These are phyloP conservation scores for Coemansia sp. DNA, from an alignment of 192 early-diverging fungal species.

Conservation along the genomic window DNA sequence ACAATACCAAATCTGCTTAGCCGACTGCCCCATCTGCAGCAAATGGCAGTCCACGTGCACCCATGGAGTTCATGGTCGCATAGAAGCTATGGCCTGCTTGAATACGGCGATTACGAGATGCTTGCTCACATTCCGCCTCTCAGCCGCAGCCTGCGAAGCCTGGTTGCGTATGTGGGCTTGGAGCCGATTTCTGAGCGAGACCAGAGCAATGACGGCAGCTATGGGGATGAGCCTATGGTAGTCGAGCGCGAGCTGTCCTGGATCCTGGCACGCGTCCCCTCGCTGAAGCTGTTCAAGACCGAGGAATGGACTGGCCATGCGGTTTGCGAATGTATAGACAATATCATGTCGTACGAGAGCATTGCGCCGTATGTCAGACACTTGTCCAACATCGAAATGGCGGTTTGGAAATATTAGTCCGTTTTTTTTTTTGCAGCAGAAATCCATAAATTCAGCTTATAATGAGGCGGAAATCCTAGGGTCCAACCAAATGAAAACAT, in stretches of 20 bases:
- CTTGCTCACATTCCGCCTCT: constrained; percentile 23
- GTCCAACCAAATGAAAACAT: no score
- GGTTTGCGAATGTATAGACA: constrained; percentile 14
- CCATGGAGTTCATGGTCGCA: constrained; percentile 16
- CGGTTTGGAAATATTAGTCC: constrained; percentile 25
- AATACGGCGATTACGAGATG: constrained; percentile 6
- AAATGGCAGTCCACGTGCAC: constrained; percentile 28
- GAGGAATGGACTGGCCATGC: constrained; percentile 27
- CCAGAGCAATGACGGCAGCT: background rate
- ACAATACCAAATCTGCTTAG: constrained; percentile 28
- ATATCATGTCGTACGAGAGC: constrained; percentile 11
- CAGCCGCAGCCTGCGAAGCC: constrained; percentile 16
- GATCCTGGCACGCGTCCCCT: constrained; percentile 31
- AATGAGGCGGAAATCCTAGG: no score
- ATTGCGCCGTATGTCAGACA: constrained; percentile 9
- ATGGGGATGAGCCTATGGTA: constrained; percentile 5
- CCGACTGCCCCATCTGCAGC: constrained; percentile 16
- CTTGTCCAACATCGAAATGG: constrained; percentile 7
- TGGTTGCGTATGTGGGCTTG: constrained; percentile 27
- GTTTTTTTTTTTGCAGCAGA: background rate
- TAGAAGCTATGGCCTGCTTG: constrained; percentile 17
- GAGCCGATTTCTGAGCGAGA: constrained; percentile 1
- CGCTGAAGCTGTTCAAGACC: constrained; percentile 18
- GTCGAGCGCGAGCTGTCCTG: constrained; percentile 35
- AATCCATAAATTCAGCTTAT: no score